Conservation (phyloP, 2,329 filamentous ascomycete genomes). For the Rhinocladiella mackenziei region DNA sequence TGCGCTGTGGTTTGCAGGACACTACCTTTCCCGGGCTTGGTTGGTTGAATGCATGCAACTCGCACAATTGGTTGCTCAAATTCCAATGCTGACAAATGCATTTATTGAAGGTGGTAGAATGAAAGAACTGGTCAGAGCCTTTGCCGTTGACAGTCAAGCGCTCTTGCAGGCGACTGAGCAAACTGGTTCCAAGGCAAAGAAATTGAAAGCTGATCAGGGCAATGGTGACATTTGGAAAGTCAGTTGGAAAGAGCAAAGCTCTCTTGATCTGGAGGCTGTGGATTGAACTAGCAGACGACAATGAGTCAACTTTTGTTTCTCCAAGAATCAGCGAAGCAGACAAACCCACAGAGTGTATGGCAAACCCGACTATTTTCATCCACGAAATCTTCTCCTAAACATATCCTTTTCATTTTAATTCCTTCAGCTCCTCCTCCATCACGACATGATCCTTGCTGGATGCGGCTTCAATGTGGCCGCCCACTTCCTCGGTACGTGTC, state of each 20-base stretch:
- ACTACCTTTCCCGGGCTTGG: slow-evolving; percentile 67
- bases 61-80: slow-evolving; percentile 69
- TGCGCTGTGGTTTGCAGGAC: slow-evolving; percentile 74
- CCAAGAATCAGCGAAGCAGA: too few species aligned
- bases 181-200: slow-evolving; percentile 28
- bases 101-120: slow-evolving; percentile 65
- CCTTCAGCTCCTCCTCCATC: too few species aligned
- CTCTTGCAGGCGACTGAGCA: slow-evolving; percentile 52
- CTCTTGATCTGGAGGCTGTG: slow-evolving; percentile 22
- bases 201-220: slow-evolving; percentile 20
- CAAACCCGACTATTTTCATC: too few species aligned
- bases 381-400: too few species aligned
- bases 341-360: too few species aligned
- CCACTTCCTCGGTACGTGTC: too few species aligned
- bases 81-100: slow-evolving; percentile 60
- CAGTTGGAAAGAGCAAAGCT: slow-evolving; percentile 17
- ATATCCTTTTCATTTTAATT: too few species aligned
- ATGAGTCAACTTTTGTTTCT: background rate
- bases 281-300: slow-evolving; percentile 12
- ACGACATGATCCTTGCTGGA: too few species aligned
- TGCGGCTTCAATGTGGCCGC: too few species aligned
- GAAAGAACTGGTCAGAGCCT: slow-evolving; percentile 69
- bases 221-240: slow-evolving; percentile 25
- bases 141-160: slow-evolving; percentile 73
- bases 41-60: slow-evolving; percentile 85